These are phyloP conservation scores for Metrosideros polymorpha DNA, from an alignment of 441 rosid genomes.

Conservation along the genomic window DNA sequence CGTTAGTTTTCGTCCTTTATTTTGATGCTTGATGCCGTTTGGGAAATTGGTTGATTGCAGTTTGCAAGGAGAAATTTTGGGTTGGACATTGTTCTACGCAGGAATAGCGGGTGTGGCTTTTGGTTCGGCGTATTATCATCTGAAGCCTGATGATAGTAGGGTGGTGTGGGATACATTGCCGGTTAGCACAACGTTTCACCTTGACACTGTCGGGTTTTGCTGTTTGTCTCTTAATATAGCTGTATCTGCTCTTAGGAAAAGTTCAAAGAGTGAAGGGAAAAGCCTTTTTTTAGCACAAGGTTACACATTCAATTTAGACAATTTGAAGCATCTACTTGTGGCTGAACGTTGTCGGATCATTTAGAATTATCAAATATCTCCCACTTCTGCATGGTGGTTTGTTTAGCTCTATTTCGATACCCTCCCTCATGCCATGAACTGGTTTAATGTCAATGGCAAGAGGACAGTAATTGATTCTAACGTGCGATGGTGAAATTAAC, in stretches of 20 bases:
- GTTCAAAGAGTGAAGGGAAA: background rate
- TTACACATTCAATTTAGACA: background rate
- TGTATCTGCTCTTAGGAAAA: background rate
- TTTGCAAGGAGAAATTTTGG: conserved; percentile 64
- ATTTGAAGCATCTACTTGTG: background rate
- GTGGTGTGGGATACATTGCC: conserved; percentile 70
- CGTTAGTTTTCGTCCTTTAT: background rate
- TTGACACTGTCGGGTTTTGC: background rate
- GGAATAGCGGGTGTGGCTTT: conserved; percentile 61
- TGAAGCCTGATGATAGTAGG: conserved; percentile 67
- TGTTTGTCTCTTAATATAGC: background rate
- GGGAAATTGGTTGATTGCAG: conserved; percentile 28
- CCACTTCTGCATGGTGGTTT: background rate
- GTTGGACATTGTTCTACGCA: conserved; percentile 72
- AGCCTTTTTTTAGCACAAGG: background rate
- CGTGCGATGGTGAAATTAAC: background rate
- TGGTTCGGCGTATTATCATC: conserved; percentile 85
- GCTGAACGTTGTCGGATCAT: background rate
- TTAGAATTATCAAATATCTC: background rate
- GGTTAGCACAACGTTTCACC: conserved; percentile 34
- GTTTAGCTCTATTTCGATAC: background rate
- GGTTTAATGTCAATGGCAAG: background rate
- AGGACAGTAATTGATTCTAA: background rate
- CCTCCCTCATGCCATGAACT: background rate
- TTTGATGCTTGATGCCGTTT: background rate